Conservation (phyloP, 139 green algal species). For the Chlorella ohadii region DNA sequence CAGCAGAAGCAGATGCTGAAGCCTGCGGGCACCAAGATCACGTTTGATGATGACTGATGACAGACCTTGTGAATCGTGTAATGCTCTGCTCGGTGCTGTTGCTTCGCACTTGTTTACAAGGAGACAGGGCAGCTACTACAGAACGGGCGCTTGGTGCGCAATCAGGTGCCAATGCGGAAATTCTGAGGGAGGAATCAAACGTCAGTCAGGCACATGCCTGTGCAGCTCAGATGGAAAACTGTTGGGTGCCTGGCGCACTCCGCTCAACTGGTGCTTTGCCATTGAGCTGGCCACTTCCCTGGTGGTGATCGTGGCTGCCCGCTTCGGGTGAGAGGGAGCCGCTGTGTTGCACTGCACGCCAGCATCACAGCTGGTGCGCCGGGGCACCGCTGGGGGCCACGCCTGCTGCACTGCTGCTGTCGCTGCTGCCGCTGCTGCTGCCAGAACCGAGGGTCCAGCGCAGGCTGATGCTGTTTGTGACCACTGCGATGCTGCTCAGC, state of each 20-base stretch:
- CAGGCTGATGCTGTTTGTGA: conserved; percentile 77
- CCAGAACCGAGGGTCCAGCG: not conserved
- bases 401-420: not conserved
- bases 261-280: not conserved
- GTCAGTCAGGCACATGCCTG: not conserved
- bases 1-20: not conserved
- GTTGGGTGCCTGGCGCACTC: no score
- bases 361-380: not conserved
- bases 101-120: no score
- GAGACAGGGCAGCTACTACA: no score
- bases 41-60: conserved; percentile 32
- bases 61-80: no score
- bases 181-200: not conserved
- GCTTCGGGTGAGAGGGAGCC: no score
- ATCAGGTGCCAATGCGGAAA: no score
- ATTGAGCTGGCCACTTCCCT: no score
- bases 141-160: no score
- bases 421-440: not conserved
- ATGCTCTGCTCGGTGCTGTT: no score
- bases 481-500: conserved; percentile 87
- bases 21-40: conserved; percentile 38
- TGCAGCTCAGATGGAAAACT: not conserved
- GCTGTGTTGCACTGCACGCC: no score
- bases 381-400: not conserved
- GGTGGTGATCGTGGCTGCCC: no score